phyloP scores from a whole-genome alignment of 768 basidiomycete genomes.

The Boletus rex-veris region DNA sequence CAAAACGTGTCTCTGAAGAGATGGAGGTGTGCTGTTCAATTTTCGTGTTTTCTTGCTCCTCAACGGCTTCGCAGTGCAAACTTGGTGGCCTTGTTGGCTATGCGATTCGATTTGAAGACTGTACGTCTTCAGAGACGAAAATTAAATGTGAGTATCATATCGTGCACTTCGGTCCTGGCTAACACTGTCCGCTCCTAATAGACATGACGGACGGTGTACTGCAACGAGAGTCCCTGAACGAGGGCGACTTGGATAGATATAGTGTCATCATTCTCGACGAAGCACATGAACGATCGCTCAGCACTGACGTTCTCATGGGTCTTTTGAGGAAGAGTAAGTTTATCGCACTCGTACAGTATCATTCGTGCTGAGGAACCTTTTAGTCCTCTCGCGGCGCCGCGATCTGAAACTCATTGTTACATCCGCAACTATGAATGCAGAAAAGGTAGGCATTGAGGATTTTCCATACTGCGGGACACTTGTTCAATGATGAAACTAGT shows the following conservation, averaged over 20 bases:
- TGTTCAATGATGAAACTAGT: constrained; percentile 46
- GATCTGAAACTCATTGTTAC: constrained; percentile 97
- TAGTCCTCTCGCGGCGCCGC: constrained; percentile 82
- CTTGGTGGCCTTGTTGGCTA: constrained; percentile 91
- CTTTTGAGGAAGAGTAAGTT: constrained; percentile 83
- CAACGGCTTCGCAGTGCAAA: constrained; percentile 56
- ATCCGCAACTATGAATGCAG: constrained; percentile 99
- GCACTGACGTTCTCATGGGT: constrained; percentile 98
- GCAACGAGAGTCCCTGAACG: constrained; percentile 95
- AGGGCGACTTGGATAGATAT: constrained; percentile 97
- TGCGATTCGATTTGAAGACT: constrained; percentile 98
- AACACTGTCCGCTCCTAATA: constrained; percentile 28
- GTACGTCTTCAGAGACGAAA: constrained; percentile 88
- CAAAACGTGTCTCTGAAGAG: constrained; percentile 99
- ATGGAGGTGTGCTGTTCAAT: constrained; percentile 70
- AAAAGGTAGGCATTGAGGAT: constrained; percentile 60
- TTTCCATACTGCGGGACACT: background rate
- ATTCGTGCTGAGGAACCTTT: constrained; percentile 3
- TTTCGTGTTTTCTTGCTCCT: background rate
- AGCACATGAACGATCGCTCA: constrained; percentile 95
- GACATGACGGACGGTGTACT: constrained; percentile 99
- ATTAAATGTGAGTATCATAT: constrained; percentile 80
- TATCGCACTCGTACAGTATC: background rate
- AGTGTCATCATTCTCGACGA: constrained; percentile 98
- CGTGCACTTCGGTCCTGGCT: background rate